These are phyloP conservation scores for Saussurea involucrata DNA, from an alignment of 129 eudicot species.

Conservation along the genomic window DNA sequence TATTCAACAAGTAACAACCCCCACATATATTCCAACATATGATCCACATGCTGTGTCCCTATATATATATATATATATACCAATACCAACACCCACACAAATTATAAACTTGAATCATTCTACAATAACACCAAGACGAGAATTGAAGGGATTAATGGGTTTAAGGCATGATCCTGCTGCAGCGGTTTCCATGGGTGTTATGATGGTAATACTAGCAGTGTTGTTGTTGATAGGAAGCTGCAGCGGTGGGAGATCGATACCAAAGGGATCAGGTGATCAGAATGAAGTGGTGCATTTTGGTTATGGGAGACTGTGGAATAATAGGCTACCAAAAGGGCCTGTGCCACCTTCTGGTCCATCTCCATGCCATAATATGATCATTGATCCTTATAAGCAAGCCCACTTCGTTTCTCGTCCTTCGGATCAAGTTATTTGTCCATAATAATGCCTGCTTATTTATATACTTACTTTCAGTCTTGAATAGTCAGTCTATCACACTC, in stretches of 20 bases:
- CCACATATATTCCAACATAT: neutral
- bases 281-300: neutral
- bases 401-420: slow-evolving; percentile 19
- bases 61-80: neutral
- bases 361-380: slow-evolving; percentile 43
- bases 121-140: neutral
- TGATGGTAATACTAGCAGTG: neutral
- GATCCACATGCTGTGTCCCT: neutral
- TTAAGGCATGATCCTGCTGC: neutral
- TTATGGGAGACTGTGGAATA: slow-evolving; percentile 22
- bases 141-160: slow-evolving; percentile 18
- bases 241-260: slow-evolving; percentile 8
- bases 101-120: slow-evolving; percentile 1
- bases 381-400: slow-evolving; percentile 23
- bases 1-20: slow-evolving; percentile 13
- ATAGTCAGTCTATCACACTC: neutral
- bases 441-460: neutral
- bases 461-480: neutral
- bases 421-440: slow-evolving; percentile 37
- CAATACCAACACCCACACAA: slow-evolving; percentile 14
- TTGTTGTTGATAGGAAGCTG: neutral
- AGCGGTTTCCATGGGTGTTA: neutral
- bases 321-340: slow-evolving; percentile 48
- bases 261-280: neutral
- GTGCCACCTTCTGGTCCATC: slow-evolving; percentile 69